phyloP scores from a whole-genome alignment of 2,329 filamentous ascomycete species.

The Ambrosiella xylebori region DNA sequence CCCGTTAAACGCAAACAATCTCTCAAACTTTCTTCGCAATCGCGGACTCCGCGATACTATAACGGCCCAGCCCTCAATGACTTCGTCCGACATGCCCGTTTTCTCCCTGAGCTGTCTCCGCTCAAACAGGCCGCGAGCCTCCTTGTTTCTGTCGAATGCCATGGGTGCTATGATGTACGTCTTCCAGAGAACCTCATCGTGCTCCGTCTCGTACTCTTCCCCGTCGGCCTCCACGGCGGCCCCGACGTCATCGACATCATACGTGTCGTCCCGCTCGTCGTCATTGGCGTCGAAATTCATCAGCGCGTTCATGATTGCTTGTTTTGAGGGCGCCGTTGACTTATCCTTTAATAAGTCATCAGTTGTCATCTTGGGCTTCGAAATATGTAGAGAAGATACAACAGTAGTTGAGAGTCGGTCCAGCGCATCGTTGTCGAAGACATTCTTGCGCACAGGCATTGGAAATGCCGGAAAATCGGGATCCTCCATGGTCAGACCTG shows the following conservation, averaged over 20 bases:
- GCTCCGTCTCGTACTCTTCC: constrained; percentile 34
- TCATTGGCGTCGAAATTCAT: constrained; percentile 85
- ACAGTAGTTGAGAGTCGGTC: constrained; percentile 51
- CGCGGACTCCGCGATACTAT: constrained; percentile 64
- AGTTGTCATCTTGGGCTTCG: constrained; percentile 52
- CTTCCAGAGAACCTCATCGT: constrained; percentile 48
- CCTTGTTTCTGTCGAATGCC: constrained; percentile 54
- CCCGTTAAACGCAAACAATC: constrained; percentile 50
- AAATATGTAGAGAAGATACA: constrained; percentile 53
- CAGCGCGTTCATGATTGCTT: constrained; percentile 73
- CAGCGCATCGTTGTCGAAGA: constrained; percentile 68
- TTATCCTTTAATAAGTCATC: constrained; percentile 54
- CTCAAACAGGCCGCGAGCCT: constrained; percentile 29
- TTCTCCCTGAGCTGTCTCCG: constrained; percentile 51
- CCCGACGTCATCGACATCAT: constrained; percentile 81
- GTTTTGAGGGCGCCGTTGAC: constrained; percentile 52
- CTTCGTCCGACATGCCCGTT: constrained; percentile 82
- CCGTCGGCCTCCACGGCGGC: constrained; percentile 53
- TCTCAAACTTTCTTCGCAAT: constrained; percentile 51
- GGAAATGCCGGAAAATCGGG: constrained; percentile 26
- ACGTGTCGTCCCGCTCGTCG: constrained; percentile 92
- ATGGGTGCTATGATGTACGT: constrained; percentile 48
- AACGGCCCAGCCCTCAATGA: constrained; percentile 82
- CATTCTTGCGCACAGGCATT: constrained; percentile 46
- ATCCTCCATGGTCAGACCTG: background rate